Conservation (phyloP, 2,329 filamentous ascomycete species). For the Phialophora tarda region DNA sequence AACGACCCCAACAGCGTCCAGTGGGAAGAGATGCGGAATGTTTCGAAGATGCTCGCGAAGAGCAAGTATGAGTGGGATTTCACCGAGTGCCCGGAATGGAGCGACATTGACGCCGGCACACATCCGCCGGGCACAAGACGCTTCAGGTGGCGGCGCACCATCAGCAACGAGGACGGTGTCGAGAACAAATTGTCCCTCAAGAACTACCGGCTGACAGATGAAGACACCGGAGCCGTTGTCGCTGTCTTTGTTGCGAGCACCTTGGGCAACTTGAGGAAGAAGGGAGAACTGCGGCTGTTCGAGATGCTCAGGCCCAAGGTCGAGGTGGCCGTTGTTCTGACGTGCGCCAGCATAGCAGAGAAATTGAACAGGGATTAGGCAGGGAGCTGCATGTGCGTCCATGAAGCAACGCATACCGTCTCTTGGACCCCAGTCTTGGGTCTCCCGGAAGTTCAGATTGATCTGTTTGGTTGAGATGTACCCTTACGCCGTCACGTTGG, state of each 20-base stretch:
- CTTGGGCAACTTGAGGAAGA: not conserved
- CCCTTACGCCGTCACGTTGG: not conserved
- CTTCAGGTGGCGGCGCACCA: constrained; percentile 13
- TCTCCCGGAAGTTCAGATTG: not conserved
- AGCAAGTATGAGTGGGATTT: constrained; percentile 6
- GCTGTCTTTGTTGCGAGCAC: constrained; percentile 7
- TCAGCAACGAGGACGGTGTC: not conserved
- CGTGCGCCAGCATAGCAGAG: constrained; percentile 13
- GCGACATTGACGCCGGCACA: not conserved
- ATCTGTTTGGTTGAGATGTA: not conserved
- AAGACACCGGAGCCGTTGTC: constrained; percentile 7
- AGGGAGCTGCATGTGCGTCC: not conserved
- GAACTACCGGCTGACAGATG: constrained; percentile 16
- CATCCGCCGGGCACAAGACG: constrained; percentile 8
- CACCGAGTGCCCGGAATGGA: not conserved
- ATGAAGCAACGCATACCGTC: not conserved
- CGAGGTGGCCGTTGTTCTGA: constrained; percentile 11
- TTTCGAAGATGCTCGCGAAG: constrained; percentile 1
- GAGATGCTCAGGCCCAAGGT: constrained; percentile 7
- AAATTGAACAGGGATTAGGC: constrained; percentile 10
- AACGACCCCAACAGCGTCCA: constrained; percentile 2
- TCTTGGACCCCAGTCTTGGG: not conserved
- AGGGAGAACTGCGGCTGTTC: constrained; percentile 12
- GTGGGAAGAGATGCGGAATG: constrained; percentile 17
- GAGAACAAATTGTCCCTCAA: constrained; percentile 8